Base-by-base conservation (phyloP, 352 stramenopile genomes). In the Thalassiosira livingstoniorum region DNA sequence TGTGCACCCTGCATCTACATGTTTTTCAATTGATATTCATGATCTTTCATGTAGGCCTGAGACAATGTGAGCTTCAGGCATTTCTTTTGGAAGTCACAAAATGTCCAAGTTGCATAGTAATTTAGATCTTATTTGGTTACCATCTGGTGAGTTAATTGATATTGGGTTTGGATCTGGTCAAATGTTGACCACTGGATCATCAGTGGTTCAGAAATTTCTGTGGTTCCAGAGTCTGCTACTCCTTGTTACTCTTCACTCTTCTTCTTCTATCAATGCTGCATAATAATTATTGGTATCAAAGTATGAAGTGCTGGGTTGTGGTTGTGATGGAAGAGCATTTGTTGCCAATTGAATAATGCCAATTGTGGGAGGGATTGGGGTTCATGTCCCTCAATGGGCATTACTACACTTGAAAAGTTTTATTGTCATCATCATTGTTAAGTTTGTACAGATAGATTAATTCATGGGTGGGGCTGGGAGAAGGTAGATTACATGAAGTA, bases 1-100 rank as follows among this genome's bases (percentile, higher is more conserved):
- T 77, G 64, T 62, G 68, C 68, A 83, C 32, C 75, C 75, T 37
- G 54, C 55, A 2, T 71, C 60, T 45, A 82, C 15, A 77, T n/a
- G n/a, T n/a, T n/a, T n/a, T n/a, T n/a, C n/a, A n/a, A n/a, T n/a
- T n/a, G n/a, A 62, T 13, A 77, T 31, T 27, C 34, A 76, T 45
- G 25, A 70, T 34, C 69, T 61, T 51, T 53, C 23, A 0, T 18
- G 7, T 47, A 77, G 25, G n/a, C 57, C 63, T 32, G 68, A 71
- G 1, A 80, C 47, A 57, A 76, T 85, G 27, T 85, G 62, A 15
- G 70, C 63, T 37, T 75, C 47, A 18, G 21, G 67, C 42, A 68
- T 64, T 0, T 34, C 10, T 1, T 63, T 10, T 47, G 61, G 77
- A 0, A 83, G 55, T 42, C 75, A 77, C 1, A 58, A 67, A 0